Conservation (phyloP, 2,329 filamentous ascomycete genomes). For the Chrysosporium keratinophilum region DNA sequence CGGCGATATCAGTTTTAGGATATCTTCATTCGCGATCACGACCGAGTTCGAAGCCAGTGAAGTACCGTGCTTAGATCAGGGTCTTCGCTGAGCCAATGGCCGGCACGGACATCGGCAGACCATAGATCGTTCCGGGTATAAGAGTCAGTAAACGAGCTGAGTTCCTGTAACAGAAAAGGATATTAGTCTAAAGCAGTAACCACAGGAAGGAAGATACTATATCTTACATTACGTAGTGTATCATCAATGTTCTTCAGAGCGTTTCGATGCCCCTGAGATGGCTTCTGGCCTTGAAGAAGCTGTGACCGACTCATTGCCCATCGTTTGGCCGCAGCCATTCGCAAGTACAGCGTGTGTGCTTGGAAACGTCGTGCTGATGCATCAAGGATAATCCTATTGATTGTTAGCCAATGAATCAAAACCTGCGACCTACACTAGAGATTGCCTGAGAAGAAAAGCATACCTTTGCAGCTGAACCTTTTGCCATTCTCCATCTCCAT, state of each 20-base stretch:
- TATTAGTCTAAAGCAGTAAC: background rate
- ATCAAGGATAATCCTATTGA: slow-evolving; percentile 48
- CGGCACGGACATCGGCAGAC: slow-evolving; percentile 44
- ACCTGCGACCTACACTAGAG: slow-evolving; percentile 16
- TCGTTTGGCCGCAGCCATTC: slow-evolving; percentile 47
- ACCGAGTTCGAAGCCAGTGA: slow-evolving; percentile 34
- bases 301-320: slow-evolving; percentile 48
- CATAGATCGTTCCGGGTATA: slow-evolving; percentile 47
- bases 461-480: slow-evolving; percentile 49
- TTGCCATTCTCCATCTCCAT: slow-evolving; percentile 43
- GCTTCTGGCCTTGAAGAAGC: slow-evolving; percentile 42
- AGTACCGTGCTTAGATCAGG: slow-evolving; percentile 45
- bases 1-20: no score
- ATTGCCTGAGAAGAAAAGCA: slow-evolving; percentile 10
- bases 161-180: slow-evolving; percentile 38
- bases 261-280: slow-evolving; percentile 38
- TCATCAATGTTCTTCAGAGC: slow-evolving; percentile 42
- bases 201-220: background rate
- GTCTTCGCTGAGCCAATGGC: slow-evolving; percentile 54
- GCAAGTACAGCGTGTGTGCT: slow-evolving; percentile 51
- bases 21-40: background rate
- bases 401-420: slow-evolving; percentile 5
- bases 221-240: slow-evolving; percentile 40
- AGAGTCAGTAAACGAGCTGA: slow-evolving; percentile 47
- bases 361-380: slow-evolving; percentile 50